phyloP scores from a whole-genome alignment of 2,329 filamentous ascomycete species.

The Boeremia lycopersici region DNA sequence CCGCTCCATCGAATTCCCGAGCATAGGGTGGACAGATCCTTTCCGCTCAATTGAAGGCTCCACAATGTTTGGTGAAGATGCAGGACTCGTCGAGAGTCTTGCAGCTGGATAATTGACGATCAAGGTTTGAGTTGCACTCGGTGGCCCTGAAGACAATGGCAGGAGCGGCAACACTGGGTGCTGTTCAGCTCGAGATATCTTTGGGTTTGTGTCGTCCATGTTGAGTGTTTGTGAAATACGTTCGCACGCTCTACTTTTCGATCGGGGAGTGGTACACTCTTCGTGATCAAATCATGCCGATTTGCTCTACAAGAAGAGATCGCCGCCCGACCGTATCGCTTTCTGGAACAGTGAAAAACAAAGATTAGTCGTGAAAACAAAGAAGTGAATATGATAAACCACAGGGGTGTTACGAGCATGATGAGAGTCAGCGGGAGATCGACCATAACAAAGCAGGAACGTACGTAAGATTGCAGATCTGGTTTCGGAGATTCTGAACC shows the following conservation, averaged over 20 bases:
- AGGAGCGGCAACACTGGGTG: slow-evolving; percentile 17
- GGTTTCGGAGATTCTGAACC: slow-evolving; percentile 19
- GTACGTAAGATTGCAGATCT: slow-evolving; percentile 28
- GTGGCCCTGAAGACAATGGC: slow-evolving; percentile 18
- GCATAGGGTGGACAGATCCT: slow-evolving; percentile 30
- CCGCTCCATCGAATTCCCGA: slow-evolving; percentile 32
- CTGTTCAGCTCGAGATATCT: slow-evolving; percentile 14
- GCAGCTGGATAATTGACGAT: slow-evolving; percentile 34
- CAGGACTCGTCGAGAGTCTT: slow-evolving; percentile 36
- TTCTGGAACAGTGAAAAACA: slow-evolving; percentile 17
- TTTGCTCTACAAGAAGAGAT: neutral
- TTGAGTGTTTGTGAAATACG: neutral
- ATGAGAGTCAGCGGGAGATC: slow-evolving; percentile 20
- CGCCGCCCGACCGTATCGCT: neutral
- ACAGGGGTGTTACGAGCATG: slow-evolving; percentile 13
- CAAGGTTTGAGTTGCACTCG: slow-evolving; percentile 26
- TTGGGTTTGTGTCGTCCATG: slow-evolving; percentile 5
- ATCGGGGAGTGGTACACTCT: neutral
- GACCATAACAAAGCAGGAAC: slow-evolving; percentile 36
- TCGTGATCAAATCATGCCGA: neutral
- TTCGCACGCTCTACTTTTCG: neutral
- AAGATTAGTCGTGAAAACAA: slow-evolving; percentile 19
- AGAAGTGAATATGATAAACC: slow-evolving; percentile 15
- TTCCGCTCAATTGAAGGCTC: slow-evolving; percentile 26
- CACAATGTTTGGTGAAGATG: slow-evolving; percentile 37